Percentiles rank a stretch among this genome's conserved stretches.
Evolutionary conservation across 1,284 basidiomycete genomes (phyloP).

Genomic region (Albatrellus sp.): DNA sequence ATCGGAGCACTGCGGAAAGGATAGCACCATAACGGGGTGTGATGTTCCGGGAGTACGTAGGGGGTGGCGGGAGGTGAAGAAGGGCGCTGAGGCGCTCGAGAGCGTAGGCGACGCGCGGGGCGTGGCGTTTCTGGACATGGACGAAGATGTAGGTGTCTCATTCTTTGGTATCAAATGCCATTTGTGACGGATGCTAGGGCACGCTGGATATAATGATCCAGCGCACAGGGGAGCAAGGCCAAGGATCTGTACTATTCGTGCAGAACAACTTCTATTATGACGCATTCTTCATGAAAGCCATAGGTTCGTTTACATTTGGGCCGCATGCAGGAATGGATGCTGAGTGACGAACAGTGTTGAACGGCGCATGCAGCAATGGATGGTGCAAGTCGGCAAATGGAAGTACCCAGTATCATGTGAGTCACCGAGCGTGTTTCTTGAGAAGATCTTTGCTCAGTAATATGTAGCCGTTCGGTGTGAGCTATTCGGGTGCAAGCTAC

Average conservation of each 20-base stretch:
- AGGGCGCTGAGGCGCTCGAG: constrained; percentile 54
- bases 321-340: background rate
- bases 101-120: constrained; percentile 69
- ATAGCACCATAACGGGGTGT: constrained; percentile 40
- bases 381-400: constrained; percentile 57
- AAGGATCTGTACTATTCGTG: constrained; percentile 67
- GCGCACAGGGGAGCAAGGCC: constrained; percentile 55
- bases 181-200: constrained; percentile 39
- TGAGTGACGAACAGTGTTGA: constrained; percentile 49
- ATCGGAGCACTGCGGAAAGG: constrained; percentile 54
- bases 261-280: constrained; percentile 99
- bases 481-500: constrained; percentile 89
- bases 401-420: constrained; percentile 56
- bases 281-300: constrained; percentile 96
- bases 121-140: constrained; percentile 82
- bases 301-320: constrained; percentile 38
- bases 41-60: constrained; percentile 35
- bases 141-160: constrained; percentile 73
- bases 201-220: constrained; percentile 90
- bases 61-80: constrained; percentile 50
- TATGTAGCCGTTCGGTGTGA: constrained; percentile 79
- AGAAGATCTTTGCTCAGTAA: background rate
- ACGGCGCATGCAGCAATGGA: constrained; percentile 82
- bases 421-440: constrained; percentile 14
- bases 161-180: background rate